Percentiles rank a stretch among this genome's conserved stretches.
Evolutionary conservation across 148 eudicot genomes (phyloP).

Genomic region (Amaranthus hypochondriacus): DNA sequence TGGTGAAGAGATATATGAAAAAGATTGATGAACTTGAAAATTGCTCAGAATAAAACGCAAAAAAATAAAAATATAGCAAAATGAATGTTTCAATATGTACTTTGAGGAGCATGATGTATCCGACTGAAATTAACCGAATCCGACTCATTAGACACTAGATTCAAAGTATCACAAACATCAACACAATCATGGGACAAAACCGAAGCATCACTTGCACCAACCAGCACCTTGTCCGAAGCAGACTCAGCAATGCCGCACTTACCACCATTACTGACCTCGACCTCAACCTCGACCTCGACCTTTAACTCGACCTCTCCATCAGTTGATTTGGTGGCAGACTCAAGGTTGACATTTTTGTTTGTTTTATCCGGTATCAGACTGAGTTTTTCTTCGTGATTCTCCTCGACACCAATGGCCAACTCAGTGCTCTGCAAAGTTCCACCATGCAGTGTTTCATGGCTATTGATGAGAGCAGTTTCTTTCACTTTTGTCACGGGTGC

Average conservation of each 20-base stretch:
- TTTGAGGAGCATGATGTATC: constrained; percentile 93
- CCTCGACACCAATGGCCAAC: constrained; percentile 1
- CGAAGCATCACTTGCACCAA: constrained; percentile 45
- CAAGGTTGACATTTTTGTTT: constrained; percentile 15
- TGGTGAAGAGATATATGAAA: constrained; percentile 9
- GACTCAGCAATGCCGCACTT: constrained; percentile 13
- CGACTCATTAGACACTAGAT: constrained; percentile 65
- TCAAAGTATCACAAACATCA: constrained; percentile 59
- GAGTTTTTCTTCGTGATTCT: constrained; percentile 8
- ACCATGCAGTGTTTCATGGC: background rate
- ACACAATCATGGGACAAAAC: constrained; percentile 50
- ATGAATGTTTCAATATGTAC: constrained; percentile 67
- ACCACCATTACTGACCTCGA: constrained; percentile 5
- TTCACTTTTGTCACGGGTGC: constrained; percentile 7
- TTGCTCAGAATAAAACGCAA: constrained; percentile 22
- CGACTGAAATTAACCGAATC: constrained; percentile 86
- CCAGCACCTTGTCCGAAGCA: constrained; percentile 27
- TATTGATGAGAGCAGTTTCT: background rate
- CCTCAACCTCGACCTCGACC: too few species aligned
- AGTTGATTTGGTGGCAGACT: constrained; percentile 4
- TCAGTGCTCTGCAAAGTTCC: constrained; percentile 5
- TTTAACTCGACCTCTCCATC: constrained; percentile 3
- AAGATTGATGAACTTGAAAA: constrained; percentile 18
- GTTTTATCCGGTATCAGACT: constrained; percentile 2
- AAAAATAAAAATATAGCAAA: constrained; percentile 27